Evolutionary conservation across 2,329 filamentous ascomycete genomes (phyloP).

Genomic region (Colletotrichum tropicicola): DNA sequence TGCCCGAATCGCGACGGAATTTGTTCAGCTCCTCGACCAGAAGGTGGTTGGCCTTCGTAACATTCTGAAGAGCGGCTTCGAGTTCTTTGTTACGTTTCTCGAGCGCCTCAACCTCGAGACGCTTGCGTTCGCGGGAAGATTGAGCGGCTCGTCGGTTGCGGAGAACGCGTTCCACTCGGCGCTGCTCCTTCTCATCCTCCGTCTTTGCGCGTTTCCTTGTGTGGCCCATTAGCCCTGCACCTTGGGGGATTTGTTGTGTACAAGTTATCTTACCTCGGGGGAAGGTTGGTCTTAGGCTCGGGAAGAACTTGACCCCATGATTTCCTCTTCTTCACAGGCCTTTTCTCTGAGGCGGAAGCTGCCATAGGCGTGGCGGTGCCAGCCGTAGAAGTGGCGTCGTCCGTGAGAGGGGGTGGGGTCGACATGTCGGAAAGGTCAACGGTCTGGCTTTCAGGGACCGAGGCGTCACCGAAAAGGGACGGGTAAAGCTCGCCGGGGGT

Average conservation of each 20-base stretch:
- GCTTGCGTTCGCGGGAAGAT: constrained; percentile 94
- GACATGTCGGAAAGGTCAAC: constrained; percentile 59
- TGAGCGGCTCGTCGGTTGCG: constrained; percentile 95
- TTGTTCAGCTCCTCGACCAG: constrained; percentile 60
- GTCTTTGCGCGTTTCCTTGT: constrained; percentile 96
- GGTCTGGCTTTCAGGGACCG: constrained; percentile 40
- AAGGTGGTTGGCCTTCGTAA: constrained; percentile 61
- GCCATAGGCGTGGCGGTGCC: neutral
- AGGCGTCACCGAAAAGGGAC: constrained; percentile 52
- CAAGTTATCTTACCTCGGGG: constrained; percentile 75
- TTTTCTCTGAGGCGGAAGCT: constrained; percentile 68
- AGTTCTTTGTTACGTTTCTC: constrained; percentile 79
- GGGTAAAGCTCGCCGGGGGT: constrained; percentile 58
- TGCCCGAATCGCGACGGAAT: constrained; percentile 54
- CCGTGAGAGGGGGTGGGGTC: constrained; percentile 53
- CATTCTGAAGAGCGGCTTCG: constrained; percentile 68
- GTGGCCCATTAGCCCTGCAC: neutral
- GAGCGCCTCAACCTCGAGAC: constrained; percentile 85
- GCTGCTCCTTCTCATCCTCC: constrained; percentile 98
- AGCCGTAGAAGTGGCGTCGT: constrained; percentile 32
- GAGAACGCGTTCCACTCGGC: constrained; percentile 95
- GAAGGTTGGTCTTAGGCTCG: constrained; percentile 94
- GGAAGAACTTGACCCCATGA: constrained; percentile 98
- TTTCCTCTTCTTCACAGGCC: constrained; percentile 90
- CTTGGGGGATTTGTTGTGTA: neutral